Evolutionary conservation across 257 asterid genomes (phyloP).

Genomic region (Jaltomata sinuosa): DNA sequence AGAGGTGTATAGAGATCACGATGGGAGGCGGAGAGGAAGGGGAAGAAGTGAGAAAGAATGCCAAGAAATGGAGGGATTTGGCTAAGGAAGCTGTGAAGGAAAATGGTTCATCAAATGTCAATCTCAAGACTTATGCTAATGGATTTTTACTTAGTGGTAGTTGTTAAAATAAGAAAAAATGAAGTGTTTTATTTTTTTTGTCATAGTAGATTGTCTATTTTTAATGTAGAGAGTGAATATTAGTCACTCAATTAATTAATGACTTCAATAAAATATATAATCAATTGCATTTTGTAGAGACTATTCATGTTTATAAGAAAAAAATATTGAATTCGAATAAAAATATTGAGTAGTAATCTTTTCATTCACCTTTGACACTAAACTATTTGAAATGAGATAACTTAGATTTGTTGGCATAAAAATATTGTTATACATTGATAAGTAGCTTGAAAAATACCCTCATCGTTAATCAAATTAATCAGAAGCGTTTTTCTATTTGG

Average conservation of each 20-base stretch:
- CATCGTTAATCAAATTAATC: too few species aligned
- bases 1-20: conserved; percentile 21
- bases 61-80: conserved; percentile 29
- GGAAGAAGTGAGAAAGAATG: conserved; percentile 16
- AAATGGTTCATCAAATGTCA: conserved; percentile 22
- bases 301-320: too few species aligned
- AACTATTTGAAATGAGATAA: too few species aligned
- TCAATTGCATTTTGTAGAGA: too few species aligned
- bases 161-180: neutral
- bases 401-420: too few species aligned
- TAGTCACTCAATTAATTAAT: neutral
- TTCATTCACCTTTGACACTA: too few species aligned
- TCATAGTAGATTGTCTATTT: neutral
- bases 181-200: neutral
- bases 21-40: conserved; percentile 18
- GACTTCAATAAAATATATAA: too few species aligned
- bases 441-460: too few species aligned
- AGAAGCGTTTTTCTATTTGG: too few species aligned
- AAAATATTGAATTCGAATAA: too few species aligned
- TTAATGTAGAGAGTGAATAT: neutral
- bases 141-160: neutral
- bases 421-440: too few species aligned
- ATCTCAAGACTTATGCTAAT: conserved; percentile 20
- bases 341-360: too few species aligned
- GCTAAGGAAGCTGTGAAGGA: conserved; percentile 25